Base-by-base conservation (phyloP, 176 grass and related monocot genomes). In the Oryza nivara region DNA sequence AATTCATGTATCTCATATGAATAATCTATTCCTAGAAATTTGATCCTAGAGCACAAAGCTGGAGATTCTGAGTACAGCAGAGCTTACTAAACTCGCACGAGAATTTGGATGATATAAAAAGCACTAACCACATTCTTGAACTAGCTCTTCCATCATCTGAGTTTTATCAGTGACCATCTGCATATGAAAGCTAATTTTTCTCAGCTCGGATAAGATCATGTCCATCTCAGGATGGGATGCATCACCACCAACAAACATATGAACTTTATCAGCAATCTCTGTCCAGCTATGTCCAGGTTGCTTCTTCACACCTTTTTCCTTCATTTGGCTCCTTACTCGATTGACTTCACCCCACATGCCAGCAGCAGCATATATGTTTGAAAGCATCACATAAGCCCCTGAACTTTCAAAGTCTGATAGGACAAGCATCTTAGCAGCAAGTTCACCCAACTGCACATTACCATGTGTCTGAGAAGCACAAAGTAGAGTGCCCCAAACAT, bases 271-370 rank as follows among this genome's bases (percentile, higher is more conserved):
- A 79, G 82, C 84, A 44, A 98, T 92, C 82, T 98, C 92, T 9
- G 80, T 88, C 95, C 95, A 98, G 83, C 92, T 95, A 84, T 88
- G 90, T 68, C 96, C 96, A 71, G 96, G 96, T 72, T 88, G 88
- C 89, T 98, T 98, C 83, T 95, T 94, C 28, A 95, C 89, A 49
- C 93, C 93, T 85, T 88, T 89, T 78, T 91, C 88, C 72, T 90
- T 98, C 96, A 94, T 95, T 76, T 88, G 87, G 40, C 80, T 80
- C 87, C 96, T 93, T 52, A 95, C 56, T 89, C 80, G 77, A 77
- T 85, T 92, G 44, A 98, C 93, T 83, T 95, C 88, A 67, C 67
- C 72, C 96, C 96, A 98, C 89, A 87, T 98, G 63, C 93, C 88
- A 83, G 83, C 85, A 68, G 91, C 89, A 82, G 96, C 96, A 81